Evolutionary conservation across 225 moss, liverwort and hornwort species (phyloP), one percentile per base, ranked within the genome.

Genomic region (Bryum argenteum): DNA sequence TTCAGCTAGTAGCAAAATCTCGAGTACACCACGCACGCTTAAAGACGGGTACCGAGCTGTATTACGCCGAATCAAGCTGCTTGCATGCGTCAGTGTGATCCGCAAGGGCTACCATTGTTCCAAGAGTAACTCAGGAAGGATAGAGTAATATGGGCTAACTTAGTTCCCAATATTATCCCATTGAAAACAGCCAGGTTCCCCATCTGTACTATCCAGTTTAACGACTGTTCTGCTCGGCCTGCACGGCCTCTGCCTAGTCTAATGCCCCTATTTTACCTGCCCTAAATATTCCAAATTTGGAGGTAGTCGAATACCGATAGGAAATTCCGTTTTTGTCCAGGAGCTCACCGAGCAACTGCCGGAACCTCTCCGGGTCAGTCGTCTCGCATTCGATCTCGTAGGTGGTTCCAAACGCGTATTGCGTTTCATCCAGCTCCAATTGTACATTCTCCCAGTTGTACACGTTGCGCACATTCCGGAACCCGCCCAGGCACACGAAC

Each of bases 351-450:
- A 97, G 86, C 61, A 91, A 74, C 67, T 91, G 80, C 44, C 90
- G 69, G 56, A 91, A 88, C 76, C 89, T 80, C 84, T 97, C 97
- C 5, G 94, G 92, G 66, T 94, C 91, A 1, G 83, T 91, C 14
- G 88, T 85, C 85, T 97, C 94, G 40, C 91, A 94, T 72, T 97
- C 94, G 20, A 97, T 85, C 67, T 97, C 97, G 55, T 85, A 94
- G 0, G 89, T 85, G 20, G 90, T 97, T 42, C 94, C 97, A 65
- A 94, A 97, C 15, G 87, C 90, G 53, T 68, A 97, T n/a, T 84
- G 91, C 45, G 97, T 94, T 82, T 94, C 94, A 50, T 97, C 97
- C 77, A 97, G 71, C 81, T 97, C 94, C 65, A 97, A 69, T 74
- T 85, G 86, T 24, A 89, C 81, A 45, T 83, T 89, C 76, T 94